A percentile compares a stretch with the other conserved stretches of the same genome.
phyloP scores from a whole-genome alignment of 208 protist species.

The Trypanosomatidae sp. region DNA sequence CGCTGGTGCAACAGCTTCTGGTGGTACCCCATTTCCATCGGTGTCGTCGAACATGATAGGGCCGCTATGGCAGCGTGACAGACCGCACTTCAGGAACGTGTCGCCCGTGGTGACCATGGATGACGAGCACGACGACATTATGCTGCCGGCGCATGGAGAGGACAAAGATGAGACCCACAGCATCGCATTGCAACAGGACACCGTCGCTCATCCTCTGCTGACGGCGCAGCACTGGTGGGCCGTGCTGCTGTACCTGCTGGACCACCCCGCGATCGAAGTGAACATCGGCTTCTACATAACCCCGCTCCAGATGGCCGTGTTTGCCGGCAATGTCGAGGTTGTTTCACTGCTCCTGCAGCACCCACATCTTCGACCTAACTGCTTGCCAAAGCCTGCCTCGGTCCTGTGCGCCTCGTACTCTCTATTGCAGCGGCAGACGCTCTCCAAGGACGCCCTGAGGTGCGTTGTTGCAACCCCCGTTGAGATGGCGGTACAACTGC shows the following conservation, averaged over 20 bases:
- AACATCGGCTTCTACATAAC: slow-evolving; percentile 42
- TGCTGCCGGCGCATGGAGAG: background rate
- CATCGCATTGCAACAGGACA: slow-evolving; percentile 6
- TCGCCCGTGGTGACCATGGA: background rate
- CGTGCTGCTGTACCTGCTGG: slow-evolving; percentile 34
- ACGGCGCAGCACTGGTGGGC: slow-evolving; percentile 15
- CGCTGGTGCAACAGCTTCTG: background rate
- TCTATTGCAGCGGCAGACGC: slow-evolving; percentile 25
- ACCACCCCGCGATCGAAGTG: slow-evolving; percentile 40
- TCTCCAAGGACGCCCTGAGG: slow-evolving; percentile 14
- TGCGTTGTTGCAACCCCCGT: slow-evolving; percentile 26
- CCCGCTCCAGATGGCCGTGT: slow-evolving; percentile 39
- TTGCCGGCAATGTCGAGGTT: slow-evolving; percentile 18
- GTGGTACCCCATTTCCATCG: background rate
- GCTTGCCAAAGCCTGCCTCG: slow-evolving; percentile 17
- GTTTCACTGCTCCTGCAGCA: slow-evolving; percentile 32
- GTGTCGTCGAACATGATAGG: background rate
- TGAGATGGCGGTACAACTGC: slow-evolving; percentile 25
- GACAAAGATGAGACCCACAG: background rate
- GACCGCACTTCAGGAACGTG: background rate
- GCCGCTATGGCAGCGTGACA: background rate
- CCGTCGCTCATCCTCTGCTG: background rate
- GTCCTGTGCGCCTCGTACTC: slow-evolving; percentile 24
- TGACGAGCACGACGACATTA: background rate
- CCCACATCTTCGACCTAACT: slow-evolving; percentile 29